A percentile compares a stretch with the other conserved stretches of the same genome.
Evolutionary conservation across 257 asterid genomes (phyloP).

Genomic region (Ophiorrhiza pumila): DNA sequence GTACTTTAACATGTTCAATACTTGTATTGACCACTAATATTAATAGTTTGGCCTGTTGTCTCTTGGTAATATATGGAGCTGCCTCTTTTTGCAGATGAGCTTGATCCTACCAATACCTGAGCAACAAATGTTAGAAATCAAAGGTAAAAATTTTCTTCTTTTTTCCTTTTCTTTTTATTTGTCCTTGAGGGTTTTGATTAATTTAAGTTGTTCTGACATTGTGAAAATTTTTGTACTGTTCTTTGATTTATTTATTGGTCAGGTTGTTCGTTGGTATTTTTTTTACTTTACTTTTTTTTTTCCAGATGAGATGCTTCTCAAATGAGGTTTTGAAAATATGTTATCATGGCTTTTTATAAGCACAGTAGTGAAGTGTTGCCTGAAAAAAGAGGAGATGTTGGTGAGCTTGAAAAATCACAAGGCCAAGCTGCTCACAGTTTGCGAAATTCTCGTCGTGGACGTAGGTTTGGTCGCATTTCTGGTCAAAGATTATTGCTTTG

Average conservation of each 20-base stretch:
- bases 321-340: slow-evolving; percentile 31
- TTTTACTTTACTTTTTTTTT: neutral
- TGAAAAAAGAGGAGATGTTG: slow-evolving; percentile 43
- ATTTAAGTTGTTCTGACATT: neutral
- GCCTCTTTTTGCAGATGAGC: slow-evolving; percentile 6
- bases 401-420: slow-evolving; percentile 36
- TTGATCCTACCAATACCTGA: neutral
- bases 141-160: neutral
- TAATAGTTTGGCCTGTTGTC: neutral
- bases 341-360: slow-evolving; percentile 48
- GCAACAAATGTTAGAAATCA: neutral
- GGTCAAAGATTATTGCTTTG: slow-evolving; percentile 46
- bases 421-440: slow-evolving; percentile 38
- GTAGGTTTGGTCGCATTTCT: slow-evolving; percentile 50
- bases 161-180: neutral
- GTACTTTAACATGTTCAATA: neutral
- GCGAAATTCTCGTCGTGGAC: slow-evolving; percentile 45
- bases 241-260: neutral
- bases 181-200: neutral
- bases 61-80: neutral
- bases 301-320: slow-evolving; percentile 46
- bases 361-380: slow-evolving; percentile 35
- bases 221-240: neutral
- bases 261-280: neutral
- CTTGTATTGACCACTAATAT: neutral